Evolutionary conservation across 2,329 filamentous ascomycete genomes (phyloP), one percentile per base, ranked within the genome.

Genomic region (Mycosphaerella sp.): DNA sequence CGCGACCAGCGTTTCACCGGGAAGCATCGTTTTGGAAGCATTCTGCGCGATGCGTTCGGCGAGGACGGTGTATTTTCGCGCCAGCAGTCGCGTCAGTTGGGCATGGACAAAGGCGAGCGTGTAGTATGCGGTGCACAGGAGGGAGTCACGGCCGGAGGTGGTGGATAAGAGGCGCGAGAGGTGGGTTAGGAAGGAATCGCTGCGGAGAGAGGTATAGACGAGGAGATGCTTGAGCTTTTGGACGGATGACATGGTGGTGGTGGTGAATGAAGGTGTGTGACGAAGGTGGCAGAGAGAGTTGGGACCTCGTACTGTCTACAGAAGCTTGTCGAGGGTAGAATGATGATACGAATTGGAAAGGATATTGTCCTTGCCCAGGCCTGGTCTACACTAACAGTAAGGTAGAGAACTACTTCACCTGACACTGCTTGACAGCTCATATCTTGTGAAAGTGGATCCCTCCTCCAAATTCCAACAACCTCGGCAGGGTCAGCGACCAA

Each of bases 101-200:
- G 72, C 64, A 59, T 70, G 67, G 7, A 74, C 52, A 55, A 77
- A 67, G 17, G 68, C 68, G 29, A 76, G 69, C 43, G 72, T 74
- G 67, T 76, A 77, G 61, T 64, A 66, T 11, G 72, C 62, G 8
- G 74, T 76, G 62, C 68, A 70, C 48, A 76, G 70, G 48, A 71
- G 64, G 29, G 67, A 64, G 59, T 76, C 72, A 48, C 69, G 69
- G 58, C 71, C 70, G 14, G 64, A 49, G 14, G 73, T 68, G 21
- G 69, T 73, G 44, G 71, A 72, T 51, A 77, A 60, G 39, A 65
- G 51, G 34, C 57, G 56, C 38, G 61, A 49, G 38, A 65, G 59
- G 43, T 60, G 65, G 12, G 46, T 23, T 45, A 59, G 44, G 45
- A 59, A 53, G 45, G 26, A 29, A 45, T 61, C 59, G 54, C 43